Evolutionary conservation across 1,284 basidiomycete genomes (phyloP).

Genomic region (Mycena citricolor): DNA sequence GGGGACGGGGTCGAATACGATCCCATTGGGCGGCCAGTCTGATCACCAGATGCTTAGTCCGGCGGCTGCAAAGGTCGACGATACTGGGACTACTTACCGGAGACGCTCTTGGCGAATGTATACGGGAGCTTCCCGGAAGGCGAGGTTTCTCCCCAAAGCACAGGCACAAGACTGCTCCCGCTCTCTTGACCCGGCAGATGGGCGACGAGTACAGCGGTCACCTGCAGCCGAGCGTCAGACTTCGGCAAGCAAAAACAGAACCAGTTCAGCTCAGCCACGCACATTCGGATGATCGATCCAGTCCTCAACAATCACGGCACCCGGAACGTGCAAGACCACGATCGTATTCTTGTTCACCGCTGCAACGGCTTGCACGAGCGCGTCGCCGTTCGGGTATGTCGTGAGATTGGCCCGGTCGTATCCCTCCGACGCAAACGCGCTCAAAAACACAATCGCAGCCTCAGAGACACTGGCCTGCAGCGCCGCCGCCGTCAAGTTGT

Average conservation of each 20-base stretch:
- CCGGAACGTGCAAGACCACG: slow-evolving; percentile 16
- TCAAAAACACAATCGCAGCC: slow-evolving; percentile 19
- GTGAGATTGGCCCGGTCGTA: slow-evolving; percentile 13
- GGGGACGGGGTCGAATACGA: slow-evolving; percentile 6
- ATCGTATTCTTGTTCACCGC: slow-evolving; percentile 21
- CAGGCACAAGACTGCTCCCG: slow-evolving; percentile 39
- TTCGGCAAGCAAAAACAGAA: too few species aligned
- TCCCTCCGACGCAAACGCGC: slow-evolving; percentile 14
- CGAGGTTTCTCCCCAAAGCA: slow-evolving; percentile 52
- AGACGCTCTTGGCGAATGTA: slow-evolving; percentile 31
- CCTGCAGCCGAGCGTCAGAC: too few species aligned
- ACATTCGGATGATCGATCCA: slow-evolving; percentile 19
- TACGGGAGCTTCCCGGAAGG: slow-evolving; percentile 58
- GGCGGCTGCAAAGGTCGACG: too few species aligned
- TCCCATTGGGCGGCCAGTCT: slow-evolving; percentile 17
- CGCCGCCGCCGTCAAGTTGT: slow-evolving; percentile 3
- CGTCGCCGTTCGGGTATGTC: slow-evolving; percentile 11
- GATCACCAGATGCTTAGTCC: too few species aligned
- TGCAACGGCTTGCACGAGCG: slow-evolving; percentile 12
- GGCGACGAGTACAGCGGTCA: slow-evolving; percentile 13
- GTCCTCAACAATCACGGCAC: slow-evolving; percentile 15
- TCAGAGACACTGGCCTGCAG: slow-evolving; percentile 14
- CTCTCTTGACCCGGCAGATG: slow-evolving; percentile 37
- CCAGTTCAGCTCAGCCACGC: not conserved
- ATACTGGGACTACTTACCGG: not conserved